Base-by-base conservation (phyloP, 1,284 basidiomycete species). In the Cystobasidiaceae sp. region DNA sequence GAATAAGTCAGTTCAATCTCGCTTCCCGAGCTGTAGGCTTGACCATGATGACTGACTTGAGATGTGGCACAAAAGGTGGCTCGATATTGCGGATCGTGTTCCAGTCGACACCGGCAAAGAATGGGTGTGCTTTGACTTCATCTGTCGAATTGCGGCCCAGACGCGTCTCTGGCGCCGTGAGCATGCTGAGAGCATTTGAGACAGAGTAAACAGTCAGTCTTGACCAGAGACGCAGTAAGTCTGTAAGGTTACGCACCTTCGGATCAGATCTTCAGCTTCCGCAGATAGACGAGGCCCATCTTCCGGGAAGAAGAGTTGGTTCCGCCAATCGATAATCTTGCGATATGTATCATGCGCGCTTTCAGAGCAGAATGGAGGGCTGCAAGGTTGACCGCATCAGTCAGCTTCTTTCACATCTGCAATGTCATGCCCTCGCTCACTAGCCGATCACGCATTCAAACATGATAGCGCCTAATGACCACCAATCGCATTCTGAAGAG, bases 41-140 rank as follows among this genome's bases (percentile, higher is more conserved):
- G 15, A 21, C 15, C 25, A 6, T 19, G 27, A n/a, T 65, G 13
- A 27, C 73, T 44, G 57, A 75, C 74, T 78, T 87, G 52, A 98
- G 81, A 68, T 88, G 89, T 3, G 94, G 94, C 23, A 97, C 90
- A 75, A 97, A 97, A 0, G 94, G 94, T 27, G 93, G 91, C 71
- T 94, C 90, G 69, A 97, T 97, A 69, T 89, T 84, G 37, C 93
- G 86, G 75, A 98, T 87, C 3, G 86, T 83, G 30, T 82, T 81
- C 93, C 93, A 98, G 78, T 96, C 93, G 23, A 94, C 94, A 37
- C 94, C 94, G 72, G 88, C 90, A 80, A 97, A 97, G 84, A 97
- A 97, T 2, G 90, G 85, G 78, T 98, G 94, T 9, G 83, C 82
- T 79, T 94, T 97, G 79, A 97, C 88, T 78, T 96, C 89, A 43